Evolutionary conservation across 805 yeast species (phyloP).

Genomic region (Cyberlindnera bimundalis): DNA sequence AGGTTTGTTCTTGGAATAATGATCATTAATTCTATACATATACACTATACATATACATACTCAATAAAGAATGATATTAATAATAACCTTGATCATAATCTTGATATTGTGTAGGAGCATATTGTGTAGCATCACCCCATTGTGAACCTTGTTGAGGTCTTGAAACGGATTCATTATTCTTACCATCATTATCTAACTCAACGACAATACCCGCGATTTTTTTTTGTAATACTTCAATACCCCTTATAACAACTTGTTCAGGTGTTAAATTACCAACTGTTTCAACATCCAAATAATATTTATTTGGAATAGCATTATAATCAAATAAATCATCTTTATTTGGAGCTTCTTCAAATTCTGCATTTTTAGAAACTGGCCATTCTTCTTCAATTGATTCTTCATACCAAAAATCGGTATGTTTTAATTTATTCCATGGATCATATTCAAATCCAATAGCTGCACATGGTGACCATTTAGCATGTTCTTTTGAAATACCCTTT

Average conservation of each 20-base stretch:
- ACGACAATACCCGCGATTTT: conserved; percentile 85
- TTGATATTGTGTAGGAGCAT: conserved; percentile 4
- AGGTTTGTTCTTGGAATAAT: conserved; percentile 72
- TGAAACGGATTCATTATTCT: conserved; percentile 36
- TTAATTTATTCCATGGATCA: conserved; percentile 98
- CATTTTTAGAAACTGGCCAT: conserved; percentile 89
- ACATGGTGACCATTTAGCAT: conserved; percentile 98
- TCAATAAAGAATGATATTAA: neutral
- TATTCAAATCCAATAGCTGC: conserved; percentile 95
- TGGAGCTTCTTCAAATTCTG: conserved; percentile 96
- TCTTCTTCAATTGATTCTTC: conserved; percentile 84
- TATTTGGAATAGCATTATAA: conserved; percentile 74
- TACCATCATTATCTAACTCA: conserved; percentile 49
- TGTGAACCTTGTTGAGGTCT: too few species aligned
- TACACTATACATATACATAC: neutral
- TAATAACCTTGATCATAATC: conserved; percentile 2
- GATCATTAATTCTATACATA: conserved; percentile 11
- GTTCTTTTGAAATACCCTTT: conserved; percentile 96
- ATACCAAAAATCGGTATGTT: conserved; percentile 96
- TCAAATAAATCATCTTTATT: conserved; percentile 84
- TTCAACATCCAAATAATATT: conserved; percentile 86
- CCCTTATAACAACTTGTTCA: conserved; percentile 82
- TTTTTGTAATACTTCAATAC: conserved; percentile 80
- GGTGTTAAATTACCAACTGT: conserved; percentile 88
- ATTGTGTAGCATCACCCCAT: conserved; percentile 4